These are phyloP conservation scores for Clausena lansium DNA, from an alignment of 345 rosid genomes.

Conservation along the genomic window DNA sequence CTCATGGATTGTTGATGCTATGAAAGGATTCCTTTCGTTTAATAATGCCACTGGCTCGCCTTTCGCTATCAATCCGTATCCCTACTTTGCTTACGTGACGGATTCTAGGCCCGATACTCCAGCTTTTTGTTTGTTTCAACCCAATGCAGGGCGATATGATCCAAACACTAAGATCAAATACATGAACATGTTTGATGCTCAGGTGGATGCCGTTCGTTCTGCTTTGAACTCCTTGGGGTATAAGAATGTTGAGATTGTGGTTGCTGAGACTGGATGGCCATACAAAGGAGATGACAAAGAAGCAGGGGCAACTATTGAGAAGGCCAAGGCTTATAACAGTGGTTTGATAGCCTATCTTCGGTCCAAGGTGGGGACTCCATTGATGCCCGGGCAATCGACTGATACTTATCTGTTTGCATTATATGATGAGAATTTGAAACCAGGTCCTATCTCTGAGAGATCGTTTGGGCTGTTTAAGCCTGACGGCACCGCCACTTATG, in stretches of 20 bases:
- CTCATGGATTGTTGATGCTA: slow-evolving; percentile 44
- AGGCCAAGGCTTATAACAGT: slow-evolving; percentile 80
- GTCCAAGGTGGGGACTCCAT: slow-evolving; percentile 73
- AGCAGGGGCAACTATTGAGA: slow-evolving; percentile 68
- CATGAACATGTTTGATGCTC: slow-evolving; percentile 98
- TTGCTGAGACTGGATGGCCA: slow-evolving; percentile 99
- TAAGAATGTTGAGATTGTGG: slow-evolving; percentile 76
- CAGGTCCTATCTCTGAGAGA: slow-evolving; percentile 70
- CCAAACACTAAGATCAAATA: slow-evolving; percentile 67
- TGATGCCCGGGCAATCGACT: slow-evolving; percentile 84
- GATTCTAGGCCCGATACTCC: slow-evolving; percentile 81
- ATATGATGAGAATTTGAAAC: slow-evolving; percentile 85
- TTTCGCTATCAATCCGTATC: slow-evolving; percentile 78
- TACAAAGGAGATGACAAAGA: slow-evolving; percentile 78
- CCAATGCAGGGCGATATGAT: slow-evolving; percentile 72
- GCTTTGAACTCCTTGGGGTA: slow-evolving; percentile 66
- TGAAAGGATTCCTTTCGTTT: slow-evolving; percentile 68
- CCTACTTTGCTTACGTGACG: slow-evolving; percentile 73
- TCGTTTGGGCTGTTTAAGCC: slow-evolving; percentile 74
- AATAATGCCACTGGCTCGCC: slow-evolving; percentile 74
- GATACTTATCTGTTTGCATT: slow-evolving; percentile 86
- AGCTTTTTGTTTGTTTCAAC: slow-evolving; percentile 80
- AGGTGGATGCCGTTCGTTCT: slow-evolving; percentile 81
- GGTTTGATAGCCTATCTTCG: slow-evolving; percentile 78
- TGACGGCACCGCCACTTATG: slow-evolving; percentile 72